Conservation (phyloP, 108 stramenopile species). For the Skeletonema menzelii region DNA sequence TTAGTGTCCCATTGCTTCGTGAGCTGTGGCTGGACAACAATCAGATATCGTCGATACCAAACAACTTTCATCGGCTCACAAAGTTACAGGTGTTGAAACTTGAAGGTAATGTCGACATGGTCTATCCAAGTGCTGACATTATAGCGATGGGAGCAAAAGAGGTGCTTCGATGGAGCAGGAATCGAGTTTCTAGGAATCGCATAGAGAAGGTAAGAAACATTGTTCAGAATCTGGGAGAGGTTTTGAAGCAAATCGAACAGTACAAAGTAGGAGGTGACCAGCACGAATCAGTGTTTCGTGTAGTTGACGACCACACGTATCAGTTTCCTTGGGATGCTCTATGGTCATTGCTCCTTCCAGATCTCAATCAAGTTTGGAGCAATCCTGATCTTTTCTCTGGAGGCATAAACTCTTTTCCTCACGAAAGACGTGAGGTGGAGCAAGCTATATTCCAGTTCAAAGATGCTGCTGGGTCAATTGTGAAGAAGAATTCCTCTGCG, state of each 20-base stretch:
- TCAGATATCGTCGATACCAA: conserved; percentile 33
- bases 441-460: conserved; percentile 34
- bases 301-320: conserved; percentile 17
- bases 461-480: conserved; percentile 36
- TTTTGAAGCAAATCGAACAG: conserved; percentile 29
- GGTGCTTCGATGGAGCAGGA: conserved; percentile 49
- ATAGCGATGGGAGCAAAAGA: conserved; percentile 34
- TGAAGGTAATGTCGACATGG: conserved; percentile 44
- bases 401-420: conserved; percentile 44
- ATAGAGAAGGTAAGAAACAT: conserved; percentile 35
- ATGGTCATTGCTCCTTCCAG: conserved; percentile 44
- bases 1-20: conserved; percentile 18
- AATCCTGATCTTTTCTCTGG: conserved; percentile 2
- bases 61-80: conserved; percentile 38
- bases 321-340: conserved; percentile 48
- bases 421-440: conserved; percentile 38
- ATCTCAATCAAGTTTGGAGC: conserved; percentile 42
- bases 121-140: conserved; percentile 38
- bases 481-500: conserved; percentile 5
- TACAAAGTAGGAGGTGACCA: conserved; percentile 29
- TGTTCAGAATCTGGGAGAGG: conserved; percentile 34
- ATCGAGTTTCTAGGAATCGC: conserved; percentile 14
- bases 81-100: conserved; percentile 34
- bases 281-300: conserved; percentile 31
- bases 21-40: conserved; percentile 51